phyloP scores from a whole-genome alignment of 208 protist species.

The Balamuthia mandrillaris region DNA sequence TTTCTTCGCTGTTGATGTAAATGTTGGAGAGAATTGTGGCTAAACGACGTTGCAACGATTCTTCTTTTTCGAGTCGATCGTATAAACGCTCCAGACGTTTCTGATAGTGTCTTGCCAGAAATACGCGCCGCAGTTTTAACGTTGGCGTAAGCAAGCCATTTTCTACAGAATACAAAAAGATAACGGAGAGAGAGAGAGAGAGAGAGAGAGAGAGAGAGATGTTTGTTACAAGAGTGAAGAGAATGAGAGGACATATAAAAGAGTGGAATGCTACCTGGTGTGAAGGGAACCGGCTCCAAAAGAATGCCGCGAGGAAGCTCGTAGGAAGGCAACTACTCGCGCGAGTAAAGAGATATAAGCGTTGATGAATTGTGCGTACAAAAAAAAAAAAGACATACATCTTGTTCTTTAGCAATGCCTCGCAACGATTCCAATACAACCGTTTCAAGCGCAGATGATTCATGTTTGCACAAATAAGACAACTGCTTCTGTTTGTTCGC shows the following conservation, averaged over 20 bases:
- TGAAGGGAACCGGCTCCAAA: background rate
- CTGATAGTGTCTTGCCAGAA: background rate
- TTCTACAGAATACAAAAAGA: background rate
- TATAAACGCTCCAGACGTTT: too few relatives aligned
- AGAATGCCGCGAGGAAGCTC: slow-evolving; percentile 1
- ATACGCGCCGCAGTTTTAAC: background rate
- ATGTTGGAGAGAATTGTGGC: too few relatives aligned
- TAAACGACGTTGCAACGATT: too few relatives aligned
- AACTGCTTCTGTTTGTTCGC: background rate
- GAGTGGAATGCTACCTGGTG: background rate
- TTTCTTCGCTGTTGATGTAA: too few relatives aligned
- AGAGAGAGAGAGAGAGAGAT: background rate
- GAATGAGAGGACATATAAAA: background rate
- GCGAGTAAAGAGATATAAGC: background rate
- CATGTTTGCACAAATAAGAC: background rate
- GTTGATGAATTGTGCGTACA: background rate
- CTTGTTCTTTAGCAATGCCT: background rate
- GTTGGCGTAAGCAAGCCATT: background rate
- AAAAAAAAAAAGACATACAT: background rate
- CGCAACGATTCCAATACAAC: background rate
- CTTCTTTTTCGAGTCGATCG: too few relatives aligned
- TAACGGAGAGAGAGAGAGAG: background rate
- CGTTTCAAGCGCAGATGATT: background rate
- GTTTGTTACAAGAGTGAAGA: too few relatives aligned
- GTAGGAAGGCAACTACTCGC: background rate